A percentile compares a stretch with the other conserved stretches of the same genome.
Evolutionary conservation across 495 filamentous ascomycete genomes (phyloP).

Genomic region (Halenospora varia): DNA sequence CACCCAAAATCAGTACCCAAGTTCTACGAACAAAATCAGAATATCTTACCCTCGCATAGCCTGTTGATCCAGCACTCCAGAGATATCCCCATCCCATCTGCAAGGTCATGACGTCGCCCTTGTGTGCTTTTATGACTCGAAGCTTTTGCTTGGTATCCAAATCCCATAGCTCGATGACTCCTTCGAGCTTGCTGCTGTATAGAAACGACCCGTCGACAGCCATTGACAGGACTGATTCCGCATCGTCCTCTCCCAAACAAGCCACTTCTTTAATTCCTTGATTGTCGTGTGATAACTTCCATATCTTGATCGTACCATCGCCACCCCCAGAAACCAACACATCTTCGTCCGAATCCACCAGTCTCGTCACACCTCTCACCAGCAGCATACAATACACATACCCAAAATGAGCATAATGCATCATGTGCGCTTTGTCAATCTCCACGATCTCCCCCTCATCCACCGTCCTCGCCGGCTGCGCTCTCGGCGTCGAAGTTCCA

Average conservation of each 20-base stretch:
- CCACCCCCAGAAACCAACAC: constrained; percentile 86
- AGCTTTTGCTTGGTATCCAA: constrained; percentile 90
- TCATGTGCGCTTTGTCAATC: constrained; percentile 76
- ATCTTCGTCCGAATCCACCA: constrained; percentile 65
- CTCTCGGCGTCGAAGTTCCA: constrained; percentile 69
- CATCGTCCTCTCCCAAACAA: constrained; percentile 71
- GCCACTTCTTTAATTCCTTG: constrained; percentile 56
- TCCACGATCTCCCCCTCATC: constrained; percentile 65
- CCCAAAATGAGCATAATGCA: constrained; percentile 88
- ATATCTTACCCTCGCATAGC: constrained; percentile 67
- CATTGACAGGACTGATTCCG: constrained; percentile 75
- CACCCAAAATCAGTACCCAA: too few species aligned
- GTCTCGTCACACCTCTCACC: constrained; percentile 55
- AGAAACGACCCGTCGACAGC: constrained; percentile 83
- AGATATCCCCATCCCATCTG: constrained; percentile 77
- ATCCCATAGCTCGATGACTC: constrained; percentile 96
- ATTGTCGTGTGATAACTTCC: constrained; percentile 59
- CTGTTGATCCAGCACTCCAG: constrained; percentile 78
- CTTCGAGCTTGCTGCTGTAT: constrained; percentile 83
- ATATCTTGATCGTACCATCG: constrained; percentile 89
- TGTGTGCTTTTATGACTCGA: constrained; percentile 73
- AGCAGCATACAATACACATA: constrained; percentile 95
- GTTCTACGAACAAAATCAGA: not conserved
- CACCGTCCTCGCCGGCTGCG: constrained; percentile 30
- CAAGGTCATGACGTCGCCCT: constrained; percentile 80